Conservation (phyloP, 345 rosid genomes). For the Isatis tinctoria region DNA sequence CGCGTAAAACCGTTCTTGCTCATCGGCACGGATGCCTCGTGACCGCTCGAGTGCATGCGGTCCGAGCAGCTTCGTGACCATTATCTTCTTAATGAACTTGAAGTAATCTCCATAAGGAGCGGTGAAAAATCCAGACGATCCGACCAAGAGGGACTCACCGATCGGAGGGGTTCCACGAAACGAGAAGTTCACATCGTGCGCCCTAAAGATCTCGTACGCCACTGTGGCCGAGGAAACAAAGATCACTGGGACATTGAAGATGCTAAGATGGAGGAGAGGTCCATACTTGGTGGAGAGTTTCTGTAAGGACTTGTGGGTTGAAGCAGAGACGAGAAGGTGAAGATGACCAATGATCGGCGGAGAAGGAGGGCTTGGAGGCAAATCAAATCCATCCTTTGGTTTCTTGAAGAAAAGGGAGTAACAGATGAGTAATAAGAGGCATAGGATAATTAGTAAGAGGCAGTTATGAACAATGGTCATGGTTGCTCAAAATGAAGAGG, state of each 20-base stretch:
- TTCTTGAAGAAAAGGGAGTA: constrained; percentile 9
- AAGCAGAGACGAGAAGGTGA: not conserved
- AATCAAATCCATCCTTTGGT: not conserved
- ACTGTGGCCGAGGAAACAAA: not conserved
- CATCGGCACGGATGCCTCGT: not conserved
- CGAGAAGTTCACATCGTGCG: not conserved
- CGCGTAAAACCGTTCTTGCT: not conserved
- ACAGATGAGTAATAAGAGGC: not conserved
- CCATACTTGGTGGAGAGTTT: not conserved
- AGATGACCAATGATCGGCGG: not conserved
- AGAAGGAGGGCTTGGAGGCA: constrained; percentile 7
- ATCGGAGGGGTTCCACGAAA: not conserved
- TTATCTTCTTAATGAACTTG: not conserved
- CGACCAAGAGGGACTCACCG: not conserved
- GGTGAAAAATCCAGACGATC: not conserved
- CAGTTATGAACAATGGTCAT: not conserved
- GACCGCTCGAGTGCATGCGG: not conserved
- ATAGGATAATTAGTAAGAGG: not conserved
- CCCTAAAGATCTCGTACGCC: not conserved
- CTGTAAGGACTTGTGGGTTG: not conserved
- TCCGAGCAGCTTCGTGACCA: not conserved
- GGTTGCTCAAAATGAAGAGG: not conserved
- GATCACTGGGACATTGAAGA: not conserved
- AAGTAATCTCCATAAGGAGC: not conserved
- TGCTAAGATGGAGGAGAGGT: not conserved